Conservation (phyloP, 352 stramenopile genomes). For the Globisporangium cystogenes region DNA sequence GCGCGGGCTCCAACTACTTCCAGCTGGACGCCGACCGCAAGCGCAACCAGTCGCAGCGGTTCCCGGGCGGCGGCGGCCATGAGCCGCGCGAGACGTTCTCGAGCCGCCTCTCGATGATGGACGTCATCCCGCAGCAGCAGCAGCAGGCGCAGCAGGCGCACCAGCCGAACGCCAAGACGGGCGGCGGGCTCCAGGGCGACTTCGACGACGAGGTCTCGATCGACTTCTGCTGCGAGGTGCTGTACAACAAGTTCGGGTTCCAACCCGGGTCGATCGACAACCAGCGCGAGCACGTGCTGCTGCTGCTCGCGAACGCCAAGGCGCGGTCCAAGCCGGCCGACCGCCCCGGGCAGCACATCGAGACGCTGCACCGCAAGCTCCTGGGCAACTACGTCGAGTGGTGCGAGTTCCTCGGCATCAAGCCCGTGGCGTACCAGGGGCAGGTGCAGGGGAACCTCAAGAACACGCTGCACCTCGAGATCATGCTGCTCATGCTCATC, state of each 20-base stretch:
- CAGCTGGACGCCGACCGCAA: conserved; percentile 71
- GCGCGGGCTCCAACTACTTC: conserved; percentile 85
- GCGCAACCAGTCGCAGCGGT: conserved; percentile 44
- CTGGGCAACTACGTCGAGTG: conserved; percentile 62
- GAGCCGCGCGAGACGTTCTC: conserved; percentile 54
- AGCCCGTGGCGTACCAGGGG: conserved; percentile 29
- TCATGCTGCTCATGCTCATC: conserved; percentile 94
- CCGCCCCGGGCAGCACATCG: conserved; percentile 37
- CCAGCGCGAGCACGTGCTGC: conserved; percentile 69
- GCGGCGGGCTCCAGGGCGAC: conserved; percentile 49
- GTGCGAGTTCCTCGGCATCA: conserved; percentile 43
- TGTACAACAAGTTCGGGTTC: conserved; percentile 75
- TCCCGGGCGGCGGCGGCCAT: conserved; percentile 16
- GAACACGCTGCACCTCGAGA: conserved; percentile 80
- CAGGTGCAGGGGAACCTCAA: conserved; percentile 43
- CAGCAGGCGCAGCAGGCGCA: conserved; percentile 22
- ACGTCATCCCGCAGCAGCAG: conserved; percentile 34
- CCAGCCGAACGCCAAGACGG: conserved; percentile 19
- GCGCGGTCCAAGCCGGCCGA: conserved; percentile 46
- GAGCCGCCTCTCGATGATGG: conserved; percentile 60
- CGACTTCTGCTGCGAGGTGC: conserved; percentile 68
- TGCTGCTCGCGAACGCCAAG: conserved; percentile 67
- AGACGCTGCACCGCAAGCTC: conserved; percentile 54
- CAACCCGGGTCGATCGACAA: conserved; percentile 66
- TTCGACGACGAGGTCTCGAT: conserved; percentile 71